phyloP scores from a whole-genome alignment of 768 basidiomycete species.

The Floccularia luteovirens region DNA sequence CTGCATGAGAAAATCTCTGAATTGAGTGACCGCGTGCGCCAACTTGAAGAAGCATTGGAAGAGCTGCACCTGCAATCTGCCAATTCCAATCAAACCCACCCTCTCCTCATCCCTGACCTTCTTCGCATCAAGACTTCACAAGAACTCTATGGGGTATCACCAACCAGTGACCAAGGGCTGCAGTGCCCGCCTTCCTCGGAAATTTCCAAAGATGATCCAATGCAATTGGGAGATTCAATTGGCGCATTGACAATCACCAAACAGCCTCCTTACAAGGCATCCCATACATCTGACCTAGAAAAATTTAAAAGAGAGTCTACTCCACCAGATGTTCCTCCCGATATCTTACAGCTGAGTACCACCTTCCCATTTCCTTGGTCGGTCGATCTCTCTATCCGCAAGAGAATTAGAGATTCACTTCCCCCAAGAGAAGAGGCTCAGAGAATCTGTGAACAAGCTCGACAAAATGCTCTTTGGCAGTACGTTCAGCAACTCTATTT shows the following conservation, averaged over 20 bases:
- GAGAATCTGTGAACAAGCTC: constrained; percentile 54
- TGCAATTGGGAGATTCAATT: constrained; percentile 8
- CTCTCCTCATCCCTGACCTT: constrained; percentile 51
- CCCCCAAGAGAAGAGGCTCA: constrained; percentile 53
- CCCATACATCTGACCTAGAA: constrained; percentile 8
- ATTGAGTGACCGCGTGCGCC: constrained; percentile 55
- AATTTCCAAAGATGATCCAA: constrained; percentile 5
- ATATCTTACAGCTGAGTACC: constrained; percentile 52
- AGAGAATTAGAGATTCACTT: constrained; percentile 55
- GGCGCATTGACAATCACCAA: constrained; percentile 3
- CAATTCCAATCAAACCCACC: constrained; percentile 35
- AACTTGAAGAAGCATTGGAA: constrained; percentile 55
- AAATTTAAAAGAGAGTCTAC: constrained; percentile 11
- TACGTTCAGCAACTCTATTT: constrained; percentile 24
- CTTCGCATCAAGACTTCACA: constrained; percentile 60
- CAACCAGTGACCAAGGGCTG: constrained; percentile 1
- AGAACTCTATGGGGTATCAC: constrained; percentile 40
- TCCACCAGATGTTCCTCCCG: constrained; percentile 33
- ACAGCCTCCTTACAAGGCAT: constrained; percentile 7
- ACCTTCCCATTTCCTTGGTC: constrained; percentile 68
- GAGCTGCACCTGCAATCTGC: constrained; percentile 36
- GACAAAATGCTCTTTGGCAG: constrained; percentile 69
- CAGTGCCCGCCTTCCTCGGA: constrained; percentile 3
- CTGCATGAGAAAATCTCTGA: constrained; percentile 56
- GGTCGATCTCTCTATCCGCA: constrained; percentile 53